A percentile compares a stretch with the other conserved stretches of the same genome.
These are phyloP conservation scores for Apodospora peruviana DNA, from an alignment of 495 filamentous ascomycete species.

Conservation along the genomic window DNA sequence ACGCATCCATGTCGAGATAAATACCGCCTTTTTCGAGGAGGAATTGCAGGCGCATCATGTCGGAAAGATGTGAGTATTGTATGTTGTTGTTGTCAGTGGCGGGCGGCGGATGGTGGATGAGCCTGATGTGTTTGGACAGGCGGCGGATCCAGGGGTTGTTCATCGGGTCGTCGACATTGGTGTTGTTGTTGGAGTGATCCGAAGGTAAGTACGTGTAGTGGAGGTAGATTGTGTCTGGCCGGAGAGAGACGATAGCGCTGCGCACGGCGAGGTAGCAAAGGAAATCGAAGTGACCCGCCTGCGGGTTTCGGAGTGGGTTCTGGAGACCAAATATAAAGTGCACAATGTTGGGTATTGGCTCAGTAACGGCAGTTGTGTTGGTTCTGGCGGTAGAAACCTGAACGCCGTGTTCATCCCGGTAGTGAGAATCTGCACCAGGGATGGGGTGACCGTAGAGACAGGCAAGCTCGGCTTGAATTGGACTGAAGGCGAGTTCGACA, in stretches of 20 bases:
- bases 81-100: too few species aligned
- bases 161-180: constrained; percentile 28
- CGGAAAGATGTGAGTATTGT: constrained; percentile 40
- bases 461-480: constrained; percentile 30
- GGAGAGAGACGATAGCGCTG: constrained; percentile 37
- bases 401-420: too few species aligned
- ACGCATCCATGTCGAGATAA: constrained; percentile 41
- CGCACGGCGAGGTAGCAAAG: constrained; percentile 41
- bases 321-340: constrained; percentile 42
- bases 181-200: constrained; percentile 29
- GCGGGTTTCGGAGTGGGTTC: constrained; percentile 30
- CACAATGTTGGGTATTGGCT: constrained; percentile 42
- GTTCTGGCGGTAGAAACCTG: constrained; percentile 1
- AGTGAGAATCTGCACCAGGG: constrained; percentile 2
- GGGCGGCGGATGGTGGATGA: constrained; percentile 36
- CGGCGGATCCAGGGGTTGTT: constrained; percentile 38
- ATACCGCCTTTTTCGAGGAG: constrained; percentile 39
- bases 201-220: constrained; percentile 39
- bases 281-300: constrained; percentile 37
- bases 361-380: constrained; percentile 1
- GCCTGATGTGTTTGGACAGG: constrained; percentile 32
- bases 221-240: constrained; percentile 35
- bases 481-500: constrained; percentile 32
- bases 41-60: constrained; percentile 37
- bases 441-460: constrained; percentile 29